phyloP scores from a whole-genome alignment of 2,329 filamentous ascomycete genomes.

The Nectriaceae sp. region DNA sequence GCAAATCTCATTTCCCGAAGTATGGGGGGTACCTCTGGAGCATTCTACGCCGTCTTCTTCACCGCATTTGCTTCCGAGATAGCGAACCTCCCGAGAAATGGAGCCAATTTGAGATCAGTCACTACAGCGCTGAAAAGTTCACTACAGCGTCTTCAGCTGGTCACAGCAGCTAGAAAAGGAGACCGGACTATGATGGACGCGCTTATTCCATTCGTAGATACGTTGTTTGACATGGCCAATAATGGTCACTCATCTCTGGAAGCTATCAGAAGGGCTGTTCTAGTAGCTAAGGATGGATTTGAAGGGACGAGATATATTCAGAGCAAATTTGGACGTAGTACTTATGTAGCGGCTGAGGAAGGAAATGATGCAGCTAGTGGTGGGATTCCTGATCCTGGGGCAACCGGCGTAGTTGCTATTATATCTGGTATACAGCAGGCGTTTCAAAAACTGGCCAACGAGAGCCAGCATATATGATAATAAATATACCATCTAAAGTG shows the following conservation, averaged over 20 bases:
- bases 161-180: slow-evolving; percentile 57
- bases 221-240: slow-evolving; percentile 47
- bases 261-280: slow-evolving; percentile 58
- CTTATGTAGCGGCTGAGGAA: slow-evolving; percentile 69
- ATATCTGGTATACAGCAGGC: too few species aligned
- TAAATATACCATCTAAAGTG: too few species aligned
- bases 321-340: slow-evolving; percentile 66
- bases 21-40: slow-evolving; percentile 56
- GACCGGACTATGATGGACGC: slow-evolving; percentile 61
- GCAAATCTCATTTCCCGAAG: slow-evolving; percentile 49
- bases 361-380: too few species aligned
- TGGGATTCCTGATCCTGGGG: too few species aligned
- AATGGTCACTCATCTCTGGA: too few species aligned
- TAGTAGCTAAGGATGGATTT: slow-evolving; percentile 60
- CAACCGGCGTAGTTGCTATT: too few species aligned
- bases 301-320: slow-evolving; percentile 65
- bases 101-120: slow-evolving; percentile 42
- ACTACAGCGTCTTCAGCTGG: slow-evolving; percentile 48
- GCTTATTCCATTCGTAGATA: slow-evolving; percentile 54
- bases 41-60: slow-evolving; percentile 57
- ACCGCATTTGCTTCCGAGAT: slow-evolving; percentile 47
- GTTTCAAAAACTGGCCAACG: too few species aligned
- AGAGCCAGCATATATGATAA: too few species aligned
- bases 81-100: slow-evolving; percentile 41
- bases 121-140: slow-evolving; percentile 43